A percentile compares a stretch with the other conserved stretches of the same genome.
phyloP scores from a whole-genome alignment of 805 yeast genomes.

The Blastobotrys peoriensis region DNA sequence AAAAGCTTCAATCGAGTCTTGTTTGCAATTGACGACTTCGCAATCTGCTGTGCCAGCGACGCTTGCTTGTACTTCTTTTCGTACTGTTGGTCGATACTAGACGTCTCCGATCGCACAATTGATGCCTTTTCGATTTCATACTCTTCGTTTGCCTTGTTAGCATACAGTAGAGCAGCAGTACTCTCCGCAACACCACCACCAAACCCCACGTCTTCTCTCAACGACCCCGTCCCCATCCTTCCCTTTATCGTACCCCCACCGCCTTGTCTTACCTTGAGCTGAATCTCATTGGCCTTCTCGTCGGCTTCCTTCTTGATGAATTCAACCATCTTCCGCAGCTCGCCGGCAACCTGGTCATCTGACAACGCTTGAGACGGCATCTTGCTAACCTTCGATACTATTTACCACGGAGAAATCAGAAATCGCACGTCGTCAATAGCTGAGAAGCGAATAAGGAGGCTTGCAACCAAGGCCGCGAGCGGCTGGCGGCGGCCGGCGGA shows the following conservation, averaged over 20 bases:
- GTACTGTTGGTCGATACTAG: slow-evolving; percentile 75
- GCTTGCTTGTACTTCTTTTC: slow-evolving; percentile 87
- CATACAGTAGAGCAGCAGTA: no score
- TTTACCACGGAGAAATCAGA: no score
- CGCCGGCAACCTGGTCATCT: slow-evolving; percentile 65
- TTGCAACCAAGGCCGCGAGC: no score
- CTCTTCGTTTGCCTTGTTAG: slow-evolving; percentile 94
- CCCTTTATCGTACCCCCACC: not conserved
- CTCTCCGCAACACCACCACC: not conserved
- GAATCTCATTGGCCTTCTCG: slow-evolving; percentile 95
- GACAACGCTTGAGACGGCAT: slow-evolving; percentile 38
- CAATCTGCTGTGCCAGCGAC: slow-evolving; percentile 86
- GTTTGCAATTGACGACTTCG: slow-evolving; percentile 91
- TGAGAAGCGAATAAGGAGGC: no score
- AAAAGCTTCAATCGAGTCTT: slow-evolving; percentile 89
- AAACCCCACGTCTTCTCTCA: not conserved
- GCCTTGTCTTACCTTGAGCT: slow-evolving; percentile 56
- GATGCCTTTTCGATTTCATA: slow-evolving; percentile 96
- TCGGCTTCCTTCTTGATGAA: slow-evolving; percentile 99
- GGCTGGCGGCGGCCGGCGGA: no score
- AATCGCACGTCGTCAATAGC: no score
- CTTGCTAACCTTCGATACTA: slow-evolving; percentile 1
- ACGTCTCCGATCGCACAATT: slow-evolving; percentile 86
- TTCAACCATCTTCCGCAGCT: slow-evolving; percentile 95
- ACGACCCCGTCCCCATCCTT: not conserved